These are phyloP conservation scores for Aegilops umbellulata DNA, from an alignment of 176 grass and related monocot species.

Conservation along the genomic window DNA sequence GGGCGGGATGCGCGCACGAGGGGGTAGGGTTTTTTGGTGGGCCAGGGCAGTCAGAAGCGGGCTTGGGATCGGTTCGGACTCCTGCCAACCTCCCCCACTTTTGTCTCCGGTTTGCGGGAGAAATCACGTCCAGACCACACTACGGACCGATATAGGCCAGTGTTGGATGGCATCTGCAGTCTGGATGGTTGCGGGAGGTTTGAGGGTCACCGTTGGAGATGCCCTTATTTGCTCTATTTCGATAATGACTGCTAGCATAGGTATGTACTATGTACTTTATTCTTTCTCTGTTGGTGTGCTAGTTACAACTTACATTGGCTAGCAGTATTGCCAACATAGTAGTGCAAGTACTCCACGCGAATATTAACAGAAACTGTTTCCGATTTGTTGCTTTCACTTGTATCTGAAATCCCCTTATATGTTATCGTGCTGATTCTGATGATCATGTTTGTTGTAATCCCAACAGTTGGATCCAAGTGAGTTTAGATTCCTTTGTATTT, in stretches of 20 bases:
- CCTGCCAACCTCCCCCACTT: too few species aligned
- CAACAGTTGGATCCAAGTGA: constrained; percentile 93
- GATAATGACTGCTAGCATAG: neutral
- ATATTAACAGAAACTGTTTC: neutral
- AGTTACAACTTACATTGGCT: neutral
- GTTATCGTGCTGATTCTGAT: constrained; percentile 74
- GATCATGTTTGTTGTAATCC: constrained; percentile 66
- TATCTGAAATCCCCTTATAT: constrained; percentile 85
- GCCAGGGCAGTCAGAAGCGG: too few species aligned
- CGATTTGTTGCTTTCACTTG: constrained; percentile 30
- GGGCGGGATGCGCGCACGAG: too few species aligned
- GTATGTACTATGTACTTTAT: neutral
- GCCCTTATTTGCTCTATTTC: neutral
- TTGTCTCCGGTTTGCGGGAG: too few species aligned
- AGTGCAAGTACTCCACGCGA: neutral
- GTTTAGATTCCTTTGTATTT: constrained; percentile 12
- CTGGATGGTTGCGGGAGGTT: too few species aligned
- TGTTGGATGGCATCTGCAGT: too few species aligned
- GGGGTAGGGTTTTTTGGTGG: too few species aligned
- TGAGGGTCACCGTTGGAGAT: too few species aligned
- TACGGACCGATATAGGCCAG: too few species aligned
- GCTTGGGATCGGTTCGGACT: too few species aligned
- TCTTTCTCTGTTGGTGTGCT: neutral
- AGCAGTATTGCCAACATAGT: neutral
- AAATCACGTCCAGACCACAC: too few species aligned